A percentile compares a stretch with the other conserved stretches of the same genome.
phyloP scores from a whole-genome alignment of 2,329 filamentous ascomycete genomes.

The Ophiostoma australiae region DNA sequence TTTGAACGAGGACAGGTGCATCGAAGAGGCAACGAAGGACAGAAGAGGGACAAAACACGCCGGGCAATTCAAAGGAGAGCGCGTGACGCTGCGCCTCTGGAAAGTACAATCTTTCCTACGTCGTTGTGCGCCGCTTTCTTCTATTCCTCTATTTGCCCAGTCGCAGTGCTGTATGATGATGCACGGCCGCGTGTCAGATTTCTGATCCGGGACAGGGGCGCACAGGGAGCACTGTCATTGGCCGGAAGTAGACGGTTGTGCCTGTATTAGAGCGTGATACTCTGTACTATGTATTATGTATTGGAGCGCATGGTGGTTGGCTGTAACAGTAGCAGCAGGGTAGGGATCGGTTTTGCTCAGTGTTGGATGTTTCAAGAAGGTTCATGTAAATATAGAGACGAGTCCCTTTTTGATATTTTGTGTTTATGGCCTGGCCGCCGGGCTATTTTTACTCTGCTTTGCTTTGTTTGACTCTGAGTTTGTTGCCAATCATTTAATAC shows the following conservation, averaged over 20 bases:
- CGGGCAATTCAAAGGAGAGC: background rate
- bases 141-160: background rate
- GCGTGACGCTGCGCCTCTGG: background rate
- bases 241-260: background rate
- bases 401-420: background rate
- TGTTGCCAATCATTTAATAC: too few relatives aligned
- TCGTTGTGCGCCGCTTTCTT: too few relatives aligned
- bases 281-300: background rate
- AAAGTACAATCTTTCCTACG: background rate
- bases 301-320: background rate
- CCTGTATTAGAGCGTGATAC: background rate
- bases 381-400: background rate
- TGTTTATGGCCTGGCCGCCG: background rate
- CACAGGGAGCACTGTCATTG: background rate
- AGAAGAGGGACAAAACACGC: background rate
- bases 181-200: constrained; percentile 24
- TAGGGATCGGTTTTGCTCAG: background rate
- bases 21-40: background rate
- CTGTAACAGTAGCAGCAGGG: background rate
- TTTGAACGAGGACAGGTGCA: background rate
- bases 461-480: too few relatives aligned
- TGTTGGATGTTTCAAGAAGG: background rate
- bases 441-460: background rate
- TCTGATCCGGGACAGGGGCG: constrained; percentile 17
- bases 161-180: constrained; percentile 23